Evolutionary conservation across 129 eudicot genomes (phyloP).

Genomic region (Saussurea involucrata): DNA sequence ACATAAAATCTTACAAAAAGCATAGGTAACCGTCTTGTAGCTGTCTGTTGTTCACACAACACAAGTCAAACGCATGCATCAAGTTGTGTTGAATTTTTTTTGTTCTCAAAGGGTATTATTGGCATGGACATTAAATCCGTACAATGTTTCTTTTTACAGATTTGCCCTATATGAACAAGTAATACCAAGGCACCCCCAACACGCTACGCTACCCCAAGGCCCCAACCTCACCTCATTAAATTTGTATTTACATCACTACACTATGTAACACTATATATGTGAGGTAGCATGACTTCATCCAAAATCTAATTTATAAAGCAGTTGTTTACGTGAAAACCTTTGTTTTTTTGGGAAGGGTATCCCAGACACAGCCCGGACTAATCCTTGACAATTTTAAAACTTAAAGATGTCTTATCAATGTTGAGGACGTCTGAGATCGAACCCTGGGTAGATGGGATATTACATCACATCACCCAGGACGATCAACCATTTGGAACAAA

Average conservation of each 20-base stretch:
- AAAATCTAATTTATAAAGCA: slow-evolving; percentile 15
- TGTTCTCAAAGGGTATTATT: slow-evolving; percentile 12
- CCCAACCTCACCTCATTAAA: background rate
- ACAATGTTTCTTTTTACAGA: slow-evolving; percentile 5
- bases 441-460: no score
- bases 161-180: slow-evolving; percentile 22
- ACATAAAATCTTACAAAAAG: background rate
- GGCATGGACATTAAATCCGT: slow-evolving; percentile 5
- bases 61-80: slow-evolving; percentile 28
- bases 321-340: background rate
- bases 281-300: slow-evolving; percentile 13
- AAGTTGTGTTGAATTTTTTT: background rate
- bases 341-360: background rate
- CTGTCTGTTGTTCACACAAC: background rate
- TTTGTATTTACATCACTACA: background rate
- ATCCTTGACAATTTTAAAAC: no score
- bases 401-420: no score
- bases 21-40: slow-evolving; percentile 10
- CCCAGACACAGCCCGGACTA: no score
- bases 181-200: slow-evolving; percentile 7
- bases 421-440: no score
- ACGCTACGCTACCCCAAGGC: slow-evolving; percentile 7
- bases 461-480: no score
- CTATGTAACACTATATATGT: background rate
- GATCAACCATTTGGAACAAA: no score